Base-by-base conservation (phyloP, 2,329 filamentous ascomycete genomes). In the Cladosporium halotolerans region DNA sequence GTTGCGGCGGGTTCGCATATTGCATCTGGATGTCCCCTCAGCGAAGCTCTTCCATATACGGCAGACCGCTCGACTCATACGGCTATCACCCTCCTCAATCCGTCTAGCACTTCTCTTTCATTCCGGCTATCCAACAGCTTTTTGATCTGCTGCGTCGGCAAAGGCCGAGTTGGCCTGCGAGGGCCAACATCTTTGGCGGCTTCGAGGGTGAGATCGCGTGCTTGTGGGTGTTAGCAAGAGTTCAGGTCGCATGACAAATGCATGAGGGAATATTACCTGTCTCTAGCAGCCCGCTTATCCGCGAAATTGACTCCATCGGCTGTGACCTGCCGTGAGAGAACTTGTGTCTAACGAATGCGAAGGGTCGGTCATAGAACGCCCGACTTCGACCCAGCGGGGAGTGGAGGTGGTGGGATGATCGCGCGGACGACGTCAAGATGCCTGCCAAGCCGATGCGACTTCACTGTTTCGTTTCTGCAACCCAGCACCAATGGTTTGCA, bases 171-270 rank as follows among this genome's bases (percentile, higher is more conserved):
- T 34, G 82, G 76, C 62, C 79, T 77, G 57, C 74, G 72, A 59
- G 73, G 73, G 66, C 89, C 82, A 62, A 91, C 90, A 63, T 90
- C 89, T 71, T 91, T 89, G 64, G 93, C 92, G 62, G 93, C 93
- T 80, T 99, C 93, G 73, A 99, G 84, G 54, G 93, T 99, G 68
- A 99, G 85, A 74, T 97, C 93, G 73, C 93, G 87, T 68, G 93
- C 93, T 96, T 74, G 45, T 45, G 32, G 9, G 48, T 23, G 11
- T 46, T 44, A 46, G 40, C 51, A 10, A 31, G 31, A 16, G 54
- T 16, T 23, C 38, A 9, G 43, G 14, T 41, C 31, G 53, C 64
- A 79, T 66, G 78, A 93, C 89, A 3, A 10, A 34, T 28, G 3
- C 19, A 4, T 9, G 4, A 6, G 9, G 3, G 18, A 14, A 56